Evolutionary conservation across 2,329 filamentous ascomycete species (phyloP), one percentile per base, ranked within the genome.

Genomic region (Zymoseptoria tritici): DNA sequence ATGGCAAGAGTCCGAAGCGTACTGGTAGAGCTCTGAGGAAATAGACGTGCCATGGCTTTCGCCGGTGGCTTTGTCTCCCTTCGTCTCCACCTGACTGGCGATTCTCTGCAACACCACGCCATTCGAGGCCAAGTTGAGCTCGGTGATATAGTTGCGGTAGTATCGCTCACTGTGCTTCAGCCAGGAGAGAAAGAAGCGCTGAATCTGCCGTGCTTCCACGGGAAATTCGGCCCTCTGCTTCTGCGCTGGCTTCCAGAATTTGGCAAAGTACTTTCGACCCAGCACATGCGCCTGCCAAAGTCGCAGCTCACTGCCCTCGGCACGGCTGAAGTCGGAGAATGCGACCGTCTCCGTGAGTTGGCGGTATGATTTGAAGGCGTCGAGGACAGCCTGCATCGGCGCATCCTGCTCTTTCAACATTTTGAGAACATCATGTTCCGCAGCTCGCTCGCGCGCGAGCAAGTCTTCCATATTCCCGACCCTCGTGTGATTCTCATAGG

Each of bases 91-190:
- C 49, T 64, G 54, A 19, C 73, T 69, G 31, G 84, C 83, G 57
- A 86, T 79, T 59, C 80, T 79, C 66, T 83, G 78, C 67, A 88
- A 73, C 5, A 79, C 74, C 49, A 87, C 79, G 49, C 80, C 81
- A 42, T 80, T 78, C 64, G 81, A 85, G 60, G 80, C 78, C 19
- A 79, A 79, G 57, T 88, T 86, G 22, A 97, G 80, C 59, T 87
- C 85, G 73, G 93, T 86, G 57, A 97, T 88, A 70, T 90, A 94
- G 65, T 85, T 86, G 69, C 89, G 85, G 79, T 97, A 97, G 74
- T 96, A 97, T 68, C 85, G 85, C 74, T 94, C 90, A 65, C 91
- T 89, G 53, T 87, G 87, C 75, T 93, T 95, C 67, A 97, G 85
- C 73, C 96, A 97, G 66, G 85, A 84, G 59, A 87, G 80, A 74